Evolutionary conservation across 495 filamentous ascomycete genomes (phyloP), one percentile per base, ranked within the genome.

Genomic region (Aspergillus leporis): DNA sequence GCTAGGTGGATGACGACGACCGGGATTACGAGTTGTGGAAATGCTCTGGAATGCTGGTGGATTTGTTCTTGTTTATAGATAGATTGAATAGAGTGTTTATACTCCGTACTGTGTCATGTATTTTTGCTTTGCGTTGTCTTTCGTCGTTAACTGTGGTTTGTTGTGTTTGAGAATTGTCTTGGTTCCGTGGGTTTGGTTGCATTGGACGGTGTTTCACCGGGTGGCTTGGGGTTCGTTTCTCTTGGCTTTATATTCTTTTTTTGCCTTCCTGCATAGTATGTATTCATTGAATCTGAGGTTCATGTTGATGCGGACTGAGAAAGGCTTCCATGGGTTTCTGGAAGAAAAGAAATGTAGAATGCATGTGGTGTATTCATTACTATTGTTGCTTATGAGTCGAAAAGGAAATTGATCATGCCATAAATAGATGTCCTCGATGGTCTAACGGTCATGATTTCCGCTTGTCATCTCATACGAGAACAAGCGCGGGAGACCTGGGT

Each of bases 361-460:
- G 38, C 10, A 14, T n/a, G 38, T 3, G 14, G 1, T 2, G n/a
- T 28, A 28, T 28, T 3, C 3, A 28, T 3, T 6, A 28, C 25
- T 41, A 41, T 16, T 16, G 13, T 14, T 3, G 3, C 16, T 41
- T 41, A 41, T 41, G n/a, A 41, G 14, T 16, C 38, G n/a, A 16
- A 28, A 28, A 41, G 6, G 4, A 16, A 16, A 16, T 3, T 8
- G n/a, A 3, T 14, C 43, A 1, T 47, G 5, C 43, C 23, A 47
- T 22, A 23, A 22, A 22, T 47, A 47, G 38, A 41, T 16, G 8
- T 65, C 62, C 62, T 69, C 66, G 70, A 71, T 72, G 69, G 71
- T 74, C 71, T 74, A 72, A 70, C 68, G 71, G 71, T 74, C 61
- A 74, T 74, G 71, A 74, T 74, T 74, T 74, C 71, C 69, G 71